A percentile compares a stretch with the other conserved stretches of the same genome.
phyloP scores from a whole-genome alignment of 805 yeast genomes.

The Candida pini region DNA sequence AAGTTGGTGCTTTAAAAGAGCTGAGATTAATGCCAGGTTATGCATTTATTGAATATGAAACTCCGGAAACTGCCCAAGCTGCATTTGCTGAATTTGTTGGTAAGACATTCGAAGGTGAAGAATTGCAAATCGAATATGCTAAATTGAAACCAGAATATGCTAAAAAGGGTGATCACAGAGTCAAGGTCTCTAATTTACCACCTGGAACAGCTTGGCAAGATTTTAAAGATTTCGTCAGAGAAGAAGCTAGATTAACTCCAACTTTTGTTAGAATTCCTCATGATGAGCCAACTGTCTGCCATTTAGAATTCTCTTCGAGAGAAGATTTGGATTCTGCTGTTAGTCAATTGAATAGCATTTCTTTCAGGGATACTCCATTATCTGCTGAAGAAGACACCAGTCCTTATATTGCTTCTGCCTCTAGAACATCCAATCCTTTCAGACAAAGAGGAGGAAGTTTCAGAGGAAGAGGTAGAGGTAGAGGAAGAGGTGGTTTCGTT shows the following conservation, averaged over 20 bases:
- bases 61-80: constrained; percentile 45
- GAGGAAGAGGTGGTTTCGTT: constrained; percentile 31
- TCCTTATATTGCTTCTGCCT: constrained; percentile 44
- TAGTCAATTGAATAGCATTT: constrained; percentile 63
- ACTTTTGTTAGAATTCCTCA: constrained; percentile 53
- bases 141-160: constrained; percentile 45
- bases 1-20: constrained; percentile 62
- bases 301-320: constrained; percentile 53
- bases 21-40: constrained; percentile 74
- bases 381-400: constrained; percentile 75
- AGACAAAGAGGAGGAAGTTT: constrained; percentile 34
- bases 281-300: constrained; percentile 40
- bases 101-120: constrained; percentile 44
- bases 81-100: constrained; percentile 44
- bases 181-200: constrained; percentile 63
- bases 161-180: constrained; percentile 70
- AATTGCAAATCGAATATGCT: constrained; percentile 48
- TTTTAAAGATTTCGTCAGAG: constrained; percentile 84
- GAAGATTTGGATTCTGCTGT: constrained; percentile 75
- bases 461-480: constrained; percentile 43
- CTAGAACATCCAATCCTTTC: constrained; percentile 42
- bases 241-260: constrained; percentile 58
- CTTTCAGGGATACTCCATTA: constrained; percentile 58
- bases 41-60: constrained; percentile 84
- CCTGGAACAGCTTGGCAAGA: constrained; percentile 83